Percentiles rank a stretch among this genome's conserved stretches.
Evolutionary conservation across 148 eudicot species (phyloP).

Genomic region (Fagopyrum tataricum): DNA sequence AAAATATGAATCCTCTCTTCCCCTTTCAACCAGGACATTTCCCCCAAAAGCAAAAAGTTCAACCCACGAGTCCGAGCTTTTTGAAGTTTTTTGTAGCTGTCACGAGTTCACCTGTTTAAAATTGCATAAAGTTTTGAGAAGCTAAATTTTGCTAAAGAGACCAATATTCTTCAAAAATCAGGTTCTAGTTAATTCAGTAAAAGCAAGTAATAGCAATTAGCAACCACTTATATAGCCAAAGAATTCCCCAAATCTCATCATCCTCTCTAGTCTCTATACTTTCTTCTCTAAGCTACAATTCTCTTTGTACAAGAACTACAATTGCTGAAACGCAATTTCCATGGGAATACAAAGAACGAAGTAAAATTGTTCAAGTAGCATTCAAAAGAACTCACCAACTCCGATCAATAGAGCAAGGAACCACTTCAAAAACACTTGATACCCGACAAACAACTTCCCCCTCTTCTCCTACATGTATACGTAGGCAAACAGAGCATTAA

Average conservation of each 20-base stretch:
- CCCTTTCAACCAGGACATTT: background rate
- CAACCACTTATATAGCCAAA: background rate
- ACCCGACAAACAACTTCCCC: slow-evolving; percentile 69
- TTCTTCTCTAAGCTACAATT: background rate
- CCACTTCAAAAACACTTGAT: slow-evolving; percentile 81
- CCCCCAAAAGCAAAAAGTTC: background rate
- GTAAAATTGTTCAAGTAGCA: background rate
- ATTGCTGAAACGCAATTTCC: background rate
- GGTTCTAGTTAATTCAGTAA: background rate
- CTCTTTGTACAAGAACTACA: background rate
- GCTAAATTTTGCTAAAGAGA: background rate
- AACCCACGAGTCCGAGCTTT: background rate
- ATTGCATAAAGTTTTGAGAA: background rate
- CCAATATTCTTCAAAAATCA: background rate
- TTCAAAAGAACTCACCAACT: slow-evolving; percentile 48
- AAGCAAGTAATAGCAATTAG: background rate
- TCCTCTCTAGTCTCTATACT: background rate
- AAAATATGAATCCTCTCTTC: background rate
- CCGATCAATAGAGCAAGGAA: slow-evolving; percentile 84
- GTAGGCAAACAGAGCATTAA: slow-evolving; percentile 10
- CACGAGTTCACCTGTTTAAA: background rate
- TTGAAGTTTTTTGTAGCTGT: background rate
- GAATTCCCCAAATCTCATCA: background rate
- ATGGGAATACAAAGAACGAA: background rate
- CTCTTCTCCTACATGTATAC: slow-evolving; percentile 46